These are phyloP conservation scores for Fonsecaea nubica DNA, from an alignment of 2,329 filamentous ascomycete genomes.

Conservation along the genomic window DNA sequence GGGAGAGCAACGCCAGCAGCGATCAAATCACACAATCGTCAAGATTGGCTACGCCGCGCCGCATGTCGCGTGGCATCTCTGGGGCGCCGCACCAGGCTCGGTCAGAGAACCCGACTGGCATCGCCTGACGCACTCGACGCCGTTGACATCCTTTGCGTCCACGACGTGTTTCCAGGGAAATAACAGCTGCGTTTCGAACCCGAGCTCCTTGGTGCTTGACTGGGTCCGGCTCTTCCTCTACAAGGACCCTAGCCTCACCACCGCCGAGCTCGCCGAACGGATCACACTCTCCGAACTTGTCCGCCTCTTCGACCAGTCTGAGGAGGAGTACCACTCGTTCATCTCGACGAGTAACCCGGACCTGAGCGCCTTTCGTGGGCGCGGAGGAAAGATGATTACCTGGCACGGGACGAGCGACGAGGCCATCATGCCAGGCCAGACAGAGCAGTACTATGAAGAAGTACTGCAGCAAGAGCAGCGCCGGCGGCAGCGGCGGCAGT, in stretches of 20 bases:
- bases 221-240: constrained; percentile 55
- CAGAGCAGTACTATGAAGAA: constrained; percentile 53
- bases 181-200: constrained; percentile 43
- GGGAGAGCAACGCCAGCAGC: background rate
- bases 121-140: constrained; percentile 42
- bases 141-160: constrained; percentile 41
- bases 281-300: constrained; percentile 8
- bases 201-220: background rate
- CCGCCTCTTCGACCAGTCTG: constrained; percentile 51
- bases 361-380: constrained; percentile 48
- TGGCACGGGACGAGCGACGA: constrained; percentile 52
- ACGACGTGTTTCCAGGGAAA: constrained; percentile 39
- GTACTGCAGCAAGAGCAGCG: constrained; percentile 47
- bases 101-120: constrained; percentile 45
- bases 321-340: constrained; percentile 48
- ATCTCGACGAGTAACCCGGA: constrained; percentile 49
- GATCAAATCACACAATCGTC: background rate
- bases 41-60: constrained; percentile 41
- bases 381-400: constrained; percentile 55
- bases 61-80: constrained; percentile 43
- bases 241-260: constrained; percentile 56
- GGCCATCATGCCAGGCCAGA: constrained; percentile 47
- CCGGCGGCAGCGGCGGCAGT: too few species aligned
- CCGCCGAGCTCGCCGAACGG: constrained; percentile 62
- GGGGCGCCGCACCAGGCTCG: constrained; percentile 43